Evolutionary conservation across 1,139 yeast species (phyloP), one percentile per base, ranked within the genome.

Genomic region (Wickerhamomyces sp.): DNA sequence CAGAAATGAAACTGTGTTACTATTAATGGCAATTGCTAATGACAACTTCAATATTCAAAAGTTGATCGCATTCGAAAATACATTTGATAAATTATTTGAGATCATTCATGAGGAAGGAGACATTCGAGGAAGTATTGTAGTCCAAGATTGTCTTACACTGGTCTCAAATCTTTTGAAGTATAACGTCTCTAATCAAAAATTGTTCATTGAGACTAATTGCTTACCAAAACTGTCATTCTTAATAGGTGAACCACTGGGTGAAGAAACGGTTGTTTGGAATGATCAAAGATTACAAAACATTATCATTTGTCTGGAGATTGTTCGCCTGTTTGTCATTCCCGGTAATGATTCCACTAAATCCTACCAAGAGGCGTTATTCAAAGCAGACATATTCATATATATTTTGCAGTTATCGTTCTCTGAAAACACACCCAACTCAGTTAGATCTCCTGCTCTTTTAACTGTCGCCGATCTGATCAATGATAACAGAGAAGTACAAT

Each of bases 61-160:
- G 61, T 70, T 93, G 26, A 95, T 93, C 14, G 99, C 96, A 0
- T 94, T 94, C 61, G 98, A 93, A 63, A 91, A 89, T 53, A 85
- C 95, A 0, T 91, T 93, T 61, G 97, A 89, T 53, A 79, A 76
- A 52, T 66, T 91, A 15, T 90, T 93, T 57, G 74, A 72, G 36
- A 85, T 93, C 13, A 83, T 93, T 27, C 81, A 80, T 29, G 85
- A 81, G 53, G 98, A 93, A 63, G 97, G 96, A 18, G 96, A 96
- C 0, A 75, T 90, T 10, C 75, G 91, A 47, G 97, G 95, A 8
- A 90, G 95, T n/a, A 75, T 90, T 29, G 79, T 89, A 31, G 95
- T 91, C 7, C 94, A 87, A 60, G 98, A 94, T 65, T 88, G 96
- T 62, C 69, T 94, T 48, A 78, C 90, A 0, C 69, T 94, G 41